These are phyloP conservation scores for Arctium lappa DNA, from an alignment of 129 eudicot species.

Conservation along the genomic window DNA sequence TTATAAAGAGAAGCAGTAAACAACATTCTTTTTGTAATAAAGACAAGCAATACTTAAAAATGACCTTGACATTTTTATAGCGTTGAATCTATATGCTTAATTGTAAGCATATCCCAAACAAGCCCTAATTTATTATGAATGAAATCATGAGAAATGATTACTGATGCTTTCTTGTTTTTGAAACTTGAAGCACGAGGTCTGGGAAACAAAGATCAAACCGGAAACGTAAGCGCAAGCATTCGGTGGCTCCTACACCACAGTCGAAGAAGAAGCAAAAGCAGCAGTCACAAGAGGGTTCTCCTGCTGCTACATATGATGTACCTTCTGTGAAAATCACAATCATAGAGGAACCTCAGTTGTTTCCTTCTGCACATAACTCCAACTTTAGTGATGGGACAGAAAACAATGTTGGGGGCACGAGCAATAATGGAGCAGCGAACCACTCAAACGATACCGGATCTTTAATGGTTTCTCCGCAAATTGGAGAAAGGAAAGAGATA, in stretches of 20 bases:
- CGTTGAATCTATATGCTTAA: background rate
- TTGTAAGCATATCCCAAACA: conserved; percentile 6
- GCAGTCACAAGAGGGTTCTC: conserved; percentile 28
- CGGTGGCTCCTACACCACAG: conserved; percentile 28
- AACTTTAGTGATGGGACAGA: conserved; percentile 8
- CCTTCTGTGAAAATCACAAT: conserved; percentile 38
- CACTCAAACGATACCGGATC: conserved; percentile 33
- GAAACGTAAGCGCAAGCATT: conserved; percentile 54
- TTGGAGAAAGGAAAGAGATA: conserved; percentile 25
- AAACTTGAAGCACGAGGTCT: conserved; percentile 36
- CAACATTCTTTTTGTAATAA: background rate
- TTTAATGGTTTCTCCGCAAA: conserved; percentile 16
- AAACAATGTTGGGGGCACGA: conserved; percentile 19
- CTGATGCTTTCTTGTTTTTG: background rate
- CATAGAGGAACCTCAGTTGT: conserved; percentile 30
- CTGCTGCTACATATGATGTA: conserved; percentile 39
- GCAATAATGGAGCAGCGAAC: conserved; percentile 9
- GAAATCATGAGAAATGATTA: background rate
- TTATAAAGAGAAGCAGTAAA: background rate
- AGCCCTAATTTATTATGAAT: background rate
- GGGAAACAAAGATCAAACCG: conserved; percentile 43
- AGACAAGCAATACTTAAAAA: background rate
- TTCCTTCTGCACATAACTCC: conserved; percentile 17
- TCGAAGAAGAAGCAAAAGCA: conserved; percentile 51
- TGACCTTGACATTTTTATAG: background rate